A percentile compares a stretch with the other conserved stretches of the same genome.
Conservation (phyloP, 164 flowering plant species). For the Stephania yunnanensis region DNA sequence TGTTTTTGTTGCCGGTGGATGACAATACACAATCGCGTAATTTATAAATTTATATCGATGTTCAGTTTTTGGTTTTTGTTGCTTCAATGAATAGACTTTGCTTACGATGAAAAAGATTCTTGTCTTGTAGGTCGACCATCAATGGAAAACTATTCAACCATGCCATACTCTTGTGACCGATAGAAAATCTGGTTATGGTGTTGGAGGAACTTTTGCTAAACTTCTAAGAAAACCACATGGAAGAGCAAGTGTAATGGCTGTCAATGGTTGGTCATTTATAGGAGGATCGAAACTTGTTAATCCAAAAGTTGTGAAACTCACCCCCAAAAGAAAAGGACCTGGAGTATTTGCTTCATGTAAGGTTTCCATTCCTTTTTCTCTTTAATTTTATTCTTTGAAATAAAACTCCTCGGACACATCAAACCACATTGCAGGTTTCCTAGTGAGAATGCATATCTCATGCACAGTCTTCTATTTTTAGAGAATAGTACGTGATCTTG, state of each 20-base stretch:
- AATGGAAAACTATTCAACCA: conserved; percentile 10
- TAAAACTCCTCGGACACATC: not conserved
- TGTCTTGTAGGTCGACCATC: conserved; percentile 18
- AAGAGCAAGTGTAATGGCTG: conserved; percentile 10
- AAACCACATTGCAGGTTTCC: not conserved
- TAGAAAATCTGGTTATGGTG: conserved; percentile 6
- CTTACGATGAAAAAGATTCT: not conserved
- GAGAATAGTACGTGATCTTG: not conserved
- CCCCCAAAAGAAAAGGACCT: conserved; percentile 17
- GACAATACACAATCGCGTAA: not conserved
- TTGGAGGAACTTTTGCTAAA: conserved; percentile 12
- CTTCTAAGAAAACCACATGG: conserved; percentile 11
- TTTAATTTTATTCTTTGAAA: not conserved
- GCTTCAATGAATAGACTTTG: not conserved
- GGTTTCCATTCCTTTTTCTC: not conserved
- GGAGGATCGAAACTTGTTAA: conserved; percentile 38
- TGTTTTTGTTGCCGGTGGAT: not conserved
- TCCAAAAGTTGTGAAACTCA: conserved; percentile 23
- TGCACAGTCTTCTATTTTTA: not conserved
- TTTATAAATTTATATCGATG: not conserved
- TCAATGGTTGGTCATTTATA: conserved; percentile 35
- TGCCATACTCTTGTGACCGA: conserved; percentile 8
- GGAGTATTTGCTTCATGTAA: conserved; percentile 53
- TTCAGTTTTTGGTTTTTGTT: not conserved
- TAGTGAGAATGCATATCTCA: not conserved